Conservation (phyloP, 768 basidiomycete species). For the Leccinum subgranulosum region DNA sequence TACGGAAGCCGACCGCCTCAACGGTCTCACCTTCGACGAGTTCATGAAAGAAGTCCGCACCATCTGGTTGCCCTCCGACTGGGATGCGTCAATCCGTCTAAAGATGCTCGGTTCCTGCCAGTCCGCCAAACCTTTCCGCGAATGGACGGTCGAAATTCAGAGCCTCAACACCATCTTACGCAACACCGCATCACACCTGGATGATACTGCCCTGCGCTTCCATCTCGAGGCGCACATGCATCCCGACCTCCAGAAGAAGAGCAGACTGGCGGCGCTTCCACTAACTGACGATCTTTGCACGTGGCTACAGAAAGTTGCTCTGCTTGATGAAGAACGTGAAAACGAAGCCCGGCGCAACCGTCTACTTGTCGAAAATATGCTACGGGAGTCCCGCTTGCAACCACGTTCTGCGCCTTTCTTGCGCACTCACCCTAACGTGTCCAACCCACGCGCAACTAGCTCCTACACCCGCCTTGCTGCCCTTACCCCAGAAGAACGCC, state of each 20-base stretch:
- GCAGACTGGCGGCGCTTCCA: not conserved
- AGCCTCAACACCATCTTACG: conserved; percentile 14
- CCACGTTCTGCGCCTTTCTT: not conserved
- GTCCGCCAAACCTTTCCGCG: conserved; percentile 3
- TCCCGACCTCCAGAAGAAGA: not conserved
- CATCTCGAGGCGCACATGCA: conserved; percentile 20
- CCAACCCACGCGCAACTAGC: not conserved
- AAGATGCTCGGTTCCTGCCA: conserved; percentile 5
- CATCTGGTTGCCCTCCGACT: conserved; percentile 6
- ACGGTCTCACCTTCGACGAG: not conserved
- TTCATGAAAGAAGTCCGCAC: conserved; percentile 1
- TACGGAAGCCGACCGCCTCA: not conserved
- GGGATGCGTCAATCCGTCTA: not conserved
- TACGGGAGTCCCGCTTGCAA: not conserved
- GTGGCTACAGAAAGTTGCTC: not conserved
- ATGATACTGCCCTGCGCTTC: not conserved
- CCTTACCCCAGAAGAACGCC: conserved; percentile 6
- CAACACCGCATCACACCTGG: conserved; percentile 8
- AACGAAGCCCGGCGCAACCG: not conserved
- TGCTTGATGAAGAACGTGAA: not conserved
- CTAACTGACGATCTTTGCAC: not conserved
- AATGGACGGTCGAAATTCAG: conserved; percentile 10
- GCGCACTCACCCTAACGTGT: not conserved
- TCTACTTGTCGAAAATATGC: not conserved
- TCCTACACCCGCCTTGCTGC: not conserved